These are phyloP conservation scores for Backusella psychrophila DNA, from an alignment of 192 early-diverging fungal species.

Conservation along the genomic window DNA sequence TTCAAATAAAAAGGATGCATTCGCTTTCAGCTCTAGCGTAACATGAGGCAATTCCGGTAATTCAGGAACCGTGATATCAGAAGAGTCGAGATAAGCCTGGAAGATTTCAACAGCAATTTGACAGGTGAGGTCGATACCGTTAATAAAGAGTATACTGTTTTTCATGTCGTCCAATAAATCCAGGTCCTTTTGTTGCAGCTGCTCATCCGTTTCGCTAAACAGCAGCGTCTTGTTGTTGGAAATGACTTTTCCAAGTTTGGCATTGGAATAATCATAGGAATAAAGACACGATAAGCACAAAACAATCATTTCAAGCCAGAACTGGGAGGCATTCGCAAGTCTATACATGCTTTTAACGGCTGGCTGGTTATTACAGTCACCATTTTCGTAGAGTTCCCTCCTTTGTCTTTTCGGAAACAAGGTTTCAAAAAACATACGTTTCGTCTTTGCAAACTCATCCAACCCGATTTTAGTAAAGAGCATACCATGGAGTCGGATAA, in stretches of 20 bases:
- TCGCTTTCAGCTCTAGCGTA: background rate
- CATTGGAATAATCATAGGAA: slow-evolving; percentile 39
- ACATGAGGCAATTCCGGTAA: background rate
- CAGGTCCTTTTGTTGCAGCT: background rate
- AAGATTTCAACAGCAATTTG: slow-evolving; percentile 28
- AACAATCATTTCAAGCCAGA: slow-evolving; percentile 49
- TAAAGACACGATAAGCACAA: slow-evolving; percentile 49
- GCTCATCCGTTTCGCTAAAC: background rate
- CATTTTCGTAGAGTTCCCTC: background rate
- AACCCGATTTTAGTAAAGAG: slow-evolving; percentile 58
- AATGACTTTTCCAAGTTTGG: slow-evolving; percentile 12
- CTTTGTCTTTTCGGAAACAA: slow-evolving; percentile 9
- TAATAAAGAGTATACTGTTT: slow-evolving; percentile 15
- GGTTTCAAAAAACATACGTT: slow-evolving; percentile 16
- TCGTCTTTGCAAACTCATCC: slow-evolving; percentile 44
- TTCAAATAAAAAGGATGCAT: slow-evolving; percentile 1
- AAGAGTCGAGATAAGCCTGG: background rate
- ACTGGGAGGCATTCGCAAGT: background rate
- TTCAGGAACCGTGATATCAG: background rate
- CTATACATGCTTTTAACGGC: background rate
- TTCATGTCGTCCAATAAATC: slow-evolving; percentile 2
- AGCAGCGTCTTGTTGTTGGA: background rate
- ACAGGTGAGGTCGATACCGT: slow-evolving; percentile 20
- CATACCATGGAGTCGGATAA: slow-evolving; percentile 53
- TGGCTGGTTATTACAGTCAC: background rate